Base-by-base conservation (phyloP, 805 yeast species). In the Yarrowia osloensis region DNA sequence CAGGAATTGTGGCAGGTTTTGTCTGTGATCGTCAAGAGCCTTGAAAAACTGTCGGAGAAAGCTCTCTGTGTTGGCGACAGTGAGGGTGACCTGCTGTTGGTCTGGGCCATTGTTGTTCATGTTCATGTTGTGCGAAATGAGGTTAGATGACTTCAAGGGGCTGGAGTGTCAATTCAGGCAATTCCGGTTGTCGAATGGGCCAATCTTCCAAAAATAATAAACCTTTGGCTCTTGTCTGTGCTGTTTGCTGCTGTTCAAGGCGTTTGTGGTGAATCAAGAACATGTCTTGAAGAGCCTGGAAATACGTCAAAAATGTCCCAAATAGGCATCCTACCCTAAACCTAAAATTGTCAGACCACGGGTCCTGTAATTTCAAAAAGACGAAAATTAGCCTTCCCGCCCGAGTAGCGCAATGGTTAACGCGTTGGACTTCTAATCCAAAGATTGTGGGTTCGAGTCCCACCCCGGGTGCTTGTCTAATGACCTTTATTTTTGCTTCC, bases 1-100 rank as follows among this genome's bases (percentile, higher is more conserved):
- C 31, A 74, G 67, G 46, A 70, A 67, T 17, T 65, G 52, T 12
- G 74, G 67, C n/a, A 75, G 70, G 24, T 73, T 74, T 6, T 71
- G 67, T 33, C 75, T 69, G 39, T 73, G 71, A 13, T 50, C 31
- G 69, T 79, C 82, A 49, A 78, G 69, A 15, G 76, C 75, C 40
- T 67, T 62, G 73, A 79, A 76, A 61, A 79, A 77, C 37, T 70
- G 71, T 35, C 66, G 42, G 35, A 71, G 55, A 67, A 77, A 77
- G 33, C 54, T 57, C 50, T 73, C 69, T 28, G 74, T 68, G 65
- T 72, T 44, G 12, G 9, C 9, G 26, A 33, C 44, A 0, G 52
- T 44, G 22, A 44, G 66, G 22, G 24, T 33, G n/a, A 61, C 54
- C 54, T 44, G 42, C 46, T 46, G 42, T 12, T 44, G 54, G 6